Base-by-base conservation (phyloP, 2,329 filamentous ascomycete species). In the Shiraia sp. region DNA sequence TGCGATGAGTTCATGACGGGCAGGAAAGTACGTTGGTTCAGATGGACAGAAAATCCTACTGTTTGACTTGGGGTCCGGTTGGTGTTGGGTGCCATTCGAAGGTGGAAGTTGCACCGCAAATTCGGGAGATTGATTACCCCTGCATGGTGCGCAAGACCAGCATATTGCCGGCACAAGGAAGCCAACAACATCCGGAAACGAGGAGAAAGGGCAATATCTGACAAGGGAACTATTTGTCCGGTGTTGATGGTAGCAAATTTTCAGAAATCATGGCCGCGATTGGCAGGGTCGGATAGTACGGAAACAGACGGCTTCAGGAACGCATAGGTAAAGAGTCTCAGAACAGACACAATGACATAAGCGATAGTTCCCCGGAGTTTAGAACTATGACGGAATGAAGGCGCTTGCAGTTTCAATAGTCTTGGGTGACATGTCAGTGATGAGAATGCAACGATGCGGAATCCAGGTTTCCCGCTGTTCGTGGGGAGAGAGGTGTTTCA, bases 271-370 rank as follows among this genome's bases (percentile, higher is more conserved):
- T 14, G 33, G 27, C 3, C 16, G 10, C 27, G 24, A 48, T 46
- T 46, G 41, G 45, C n/a, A 22, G 6, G 16, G 32, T 19, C 15
- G 27, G 31, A 17, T 34, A 25, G 26, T 30, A 36, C 28, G 34
- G 51, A 44, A 47, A 51, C 34, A n/a, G 44, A 37, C 43, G 42
- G 42, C 44, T 36, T 47, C 38, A 45, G 12, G 30, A 32, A 34
- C 19, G 27, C 39, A 39, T 43, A 49, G 39, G 37, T 5, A 22
- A 34, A 38, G 33, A 30, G 47, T 51, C 38, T 58, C 51, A 49
- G 40, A 22, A 43, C 42, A 41, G 46, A 4, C 13, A 22, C 13
- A 33, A 29, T 31, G 26, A 46, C 40, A 53, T 53, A 40, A 30
- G 24, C 10, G 26, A 24, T 14, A 39, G 14, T 23, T 40, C 10